Evolutionary conservation across 768 basidiomycete genomes (phyloP), one percentile per base, ranked within the genome.

Genomic region (Suillus weaverae): DNA sequence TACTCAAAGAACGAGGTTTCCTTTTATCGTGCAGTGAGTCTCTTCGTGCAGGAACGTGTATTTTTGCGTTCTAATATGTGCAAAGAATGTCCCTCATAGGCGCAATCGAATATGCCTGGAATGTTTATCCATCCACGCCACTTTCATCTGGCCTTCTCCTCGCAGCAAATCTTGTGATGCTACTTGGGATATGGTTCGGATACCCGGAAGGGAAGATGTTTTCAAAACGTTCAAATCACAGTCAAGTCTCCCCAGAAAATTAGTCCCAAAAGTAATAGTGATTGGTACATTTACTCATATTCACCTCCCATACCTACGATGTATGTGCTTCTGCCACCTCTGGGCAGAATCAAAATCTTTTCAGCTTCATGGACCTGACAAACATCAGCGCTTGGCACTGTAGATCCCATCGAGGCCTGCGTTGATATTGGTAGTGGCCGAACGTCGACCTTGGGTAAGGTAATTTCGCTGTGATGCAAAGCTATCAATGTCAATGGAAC

Each of bases 281-380:
- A 7, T 50, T 35, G 16, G 6, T 59, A 62, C 60, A 63, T 39
- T 63, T 36, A 76, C 62, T 62, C 65, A 18, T 65, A 68, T 60
- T 72, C 70, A 48, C 63, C 69, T 32, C 89, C 90, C 91, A 92
- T 92, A 33, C 82, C 85, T 39, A 94, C 82, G 7, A 94, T 84
- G 75, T 91, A 94, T 16, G 93, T 95, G 69, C 85, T 92, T 67
- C 91, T 83, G 5, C 90, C 90, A 5, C 90, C 90, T 62, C 93
- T 84, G 0, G 96, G 96, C 26, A 95, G 82, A 7, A 99, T 87
- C 56, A 92, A 77, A 10, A 96, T 82, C 65, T 83, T 88, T 70
- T 94, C 86, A 13, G 93, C 96, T 0, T 94, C 92, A 69, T 96
- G 91, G 48, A 86, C 80, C 68, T 97, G 93, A 71, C 94, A 89